Base-by-base conservation (phyloP, 208 protist species). In the Leptomonas seymouri region DNA sequence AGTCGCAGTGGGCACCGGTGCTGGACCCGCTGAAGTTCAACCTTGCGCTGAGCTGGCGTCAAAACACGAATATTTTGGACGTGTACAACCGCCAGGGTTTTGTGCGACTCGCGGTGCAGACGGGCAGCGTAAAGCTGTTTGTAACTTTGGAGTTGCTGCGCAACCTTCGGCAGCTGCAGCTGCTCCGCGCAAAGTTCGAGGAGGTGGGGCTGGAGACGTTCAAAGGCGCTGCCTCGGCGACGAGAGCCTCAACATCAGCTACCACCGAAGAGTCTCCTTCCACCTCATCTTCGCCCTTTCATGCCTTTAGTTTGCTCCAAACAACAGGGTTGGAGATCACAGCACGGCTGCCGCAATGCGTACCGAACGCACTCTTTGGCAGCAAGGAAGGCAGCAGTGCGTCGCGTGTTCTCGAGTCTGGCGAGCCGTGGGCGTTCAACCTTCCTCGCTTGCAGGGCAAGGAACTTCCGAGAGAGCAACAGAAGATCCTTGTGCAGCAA, bases 361-460 rank as follows among this genome's bases (percentile, higher is more conserved):
- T 9, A 7, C 7, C 20, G 28, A 27, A 31, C 6, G 12, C 44
- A 3, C 20, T 18, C 11, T 15, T n/a, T 30, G 14, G 21, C 16
- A 39, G 21, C 31, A 55, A 21, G 15, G 7, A n/a, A 48, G 2
- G 27, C 30, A 6, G 27, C 46, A 25, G 20, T 30, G 46, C 14
- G 21, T 39, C 51, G 2, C 74, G 21, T 42, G 41, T 54, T 21
- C 34, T 86, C 8, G 53, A 46, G 27, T 53, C 60, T 2, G 66
- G 72, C 16, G 78, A 87, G 51, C 56, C 60, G 28, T 80, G 80
- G 66, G 68, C 75, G 7, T 91, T 94, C 54, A 89, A 86, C 70
- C 87, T 91, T 27, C 89, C 85, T 3, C 80, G 84, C 30, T 44
- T 73, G 46, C 78, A 83, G 36, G 85, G 89, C 25, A 74, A 84